Conservation (phyloP, 805 yeast species). For the Barnettozyma populi region DNA sequence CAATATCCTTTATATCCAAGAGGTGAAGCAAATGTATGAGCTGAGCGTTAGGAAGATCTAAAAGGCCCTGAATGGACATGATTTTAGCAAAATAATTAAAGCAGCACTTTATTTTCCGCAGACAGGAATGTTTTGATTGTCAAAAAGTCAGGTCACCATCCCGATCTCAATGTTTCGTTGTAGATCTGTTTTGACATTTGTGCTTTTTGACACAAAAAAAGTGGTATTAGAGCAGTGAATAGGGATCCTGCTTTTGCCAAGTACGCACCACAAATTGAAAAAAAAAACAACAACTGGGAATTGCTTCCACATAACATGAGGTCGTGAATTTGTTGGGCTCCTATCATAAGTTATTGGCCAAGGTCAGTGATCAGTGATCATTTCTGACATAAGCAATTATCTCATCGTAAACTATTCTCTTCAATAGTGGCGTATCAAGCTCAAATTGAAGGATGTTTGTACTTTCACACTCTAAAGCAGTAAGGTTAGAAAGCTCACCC, state of each 20-base stretch:
- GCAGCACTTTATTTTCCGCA: too few relatives aligned
- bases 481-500: background rate
- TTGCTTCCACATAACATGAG: too few relatives aligned
- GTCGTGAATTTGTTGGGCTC: too few relatives aligned
- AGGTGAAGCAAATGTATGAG: background rate
- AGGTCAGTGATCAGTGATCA: background rate
- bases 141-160: too few relatives aligned
- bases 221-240: too few relatives aligned
- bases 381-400: conserved; percentile 2
- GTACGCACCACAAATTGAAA: too few relatives aligned
- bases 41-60: background rate
- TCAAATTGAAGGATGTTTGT: conserved; percentile 5
- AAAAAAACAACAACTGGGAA: too few relatives aligned
- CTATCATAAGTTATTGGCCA: too few relatives aligned
- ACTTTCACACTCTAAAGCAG: conserved; percentile 11
- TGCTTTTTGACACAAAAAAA: too few relatives aligned
- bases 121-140: too few relatives aligned
- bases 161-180: background rate
- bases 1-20: background rate
- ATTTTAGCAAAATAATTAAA: background rate
- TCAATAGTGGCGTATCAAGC: conserved; percentile 10
- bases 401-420: conserved; percentile 9
- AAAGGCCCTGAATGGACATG: background rate
- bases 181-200: background rate
- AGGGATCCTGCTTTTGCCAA: too few relatives aligned